phyloP scores from a whole-genome alignment of 2,329 filamentous ascomycete genomes.

The Amylocarpus encephaloides region DNA sequence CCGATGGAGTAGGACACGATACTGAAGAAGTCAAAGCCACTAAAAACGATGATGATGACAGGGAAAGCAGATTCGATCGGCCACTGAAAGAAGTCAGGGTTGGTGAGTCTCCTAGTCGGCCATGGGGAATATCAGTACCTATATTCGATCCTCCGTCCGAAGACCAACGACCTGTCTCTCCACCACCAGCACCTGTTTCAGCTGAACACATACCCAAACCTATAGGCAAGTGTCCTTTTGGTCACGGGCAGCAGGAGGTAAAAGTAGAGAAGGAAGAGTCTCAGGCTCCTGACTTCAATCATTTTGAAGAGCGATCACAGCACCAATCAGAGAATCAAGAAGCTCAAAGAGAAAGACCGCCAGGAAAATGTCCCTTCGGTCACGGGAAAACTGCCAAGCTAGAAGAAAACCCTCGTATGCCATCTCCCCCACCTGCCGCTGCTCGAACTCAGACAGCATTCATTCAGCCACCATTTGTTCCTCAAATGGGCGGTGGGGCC shows the following conservation, averaged over 20 bases:
- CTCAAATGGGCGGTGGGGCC: conserved; percentile 21
- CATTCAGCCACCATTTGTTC: conserved; percentile 19
- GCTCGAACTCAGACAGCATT: background rate
- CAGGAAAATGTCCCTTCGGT: conserved; percentile 32
- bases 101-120: conserved; percentile 85
- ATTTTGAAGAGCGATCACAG: background rate
- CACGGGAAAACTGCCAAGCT: conserved; percentile 17
- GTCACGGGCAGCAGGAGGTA: conserved; percentile 18
- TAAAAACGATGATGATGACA: conserved; percentile 43
- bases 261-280: conserved; percentile 8
- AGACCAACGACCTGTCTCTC: conserved; percentile 42
- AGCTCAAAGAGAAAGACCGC: conserved; percentile 9
- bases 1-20: conserved; percentile 39
- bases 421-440: background rate
- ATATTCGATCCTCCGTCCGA: conserved; percentile 39
- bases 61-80: conserved; percentile 73
- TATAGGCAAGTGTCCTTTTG: conserved; percentile 52
- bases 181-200: conserved; percentile 47
- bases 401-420: conserved; percentile 10
- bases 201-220: conserved; percentile 26
- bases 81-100: conserved; percentile 84
- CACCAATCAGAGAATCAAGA: background rate
- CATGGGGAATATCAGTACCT: conserved; percentile 87
- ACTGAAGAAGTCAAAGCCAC: conserved; percentile 36
- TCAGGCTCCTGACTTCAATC: conserved; percentile 1